Evolutionary conservation across 345 rosid species (phyloP), one percentile per base, ranked within the genome.

Genomic region (Lumnitzera littorea): DNA sequence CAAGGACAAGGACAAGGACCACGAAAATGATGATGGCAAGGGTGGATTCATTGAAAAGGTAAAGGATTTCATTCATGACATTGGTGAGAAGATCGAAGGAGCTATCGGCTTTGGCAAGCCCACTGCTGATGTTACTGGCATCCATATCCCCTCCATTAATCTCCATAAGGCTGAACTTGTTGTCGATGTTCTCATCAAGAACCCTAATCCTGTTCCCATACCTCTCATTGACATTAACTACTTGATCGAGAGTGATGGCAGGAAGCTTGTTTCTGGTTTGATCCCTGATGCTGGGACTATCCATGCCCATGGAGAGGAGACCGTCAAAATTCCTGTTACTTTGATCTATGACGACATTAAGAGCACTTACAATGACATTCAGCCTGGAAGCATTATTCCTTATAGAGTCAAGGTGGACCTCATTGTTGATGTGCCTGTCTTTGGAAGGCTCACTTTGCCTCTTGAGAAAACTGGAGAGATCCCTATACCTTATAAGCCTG

Each of bases 261-360:
- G 99, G 79, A 94, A 95, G 70, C 77, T 91, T 9, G 64, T 88
- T 52, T 88, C 99, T 0, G 99, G 99, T 0, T 64, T 90, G 78
- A 94, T 94, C 56, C 99, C 99, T 0, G 97, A 94, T 75, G 84
- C 97, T 17, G 97, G 99, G 68, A 94, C 99, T 11, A 68, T 94
- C 46, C 81, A 64, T 14, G 91, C 99, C 0, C 97, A 82, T 41
- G 95, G 99, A 13, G 97, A 94, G 82, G 97, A 94, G 75, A 88
- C 91, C 31, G 89, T 94, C 58, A 94, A 90, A 60, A 84, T 94
- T 65, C 97, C 99, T 1, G 61, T 94, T 58, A 72, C 75, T 57
- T 72, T 94, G 83, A 86, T 94, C 47, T 94, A 78, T 55, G 97
- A 76, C 29, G 99, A 90, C 70, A 84, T 94, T 55, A 94, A 84